Evolutionary conservation across 345 rosid genomes (phyloP).

Genomic region (Microthlaspi erraticum): DNA sequence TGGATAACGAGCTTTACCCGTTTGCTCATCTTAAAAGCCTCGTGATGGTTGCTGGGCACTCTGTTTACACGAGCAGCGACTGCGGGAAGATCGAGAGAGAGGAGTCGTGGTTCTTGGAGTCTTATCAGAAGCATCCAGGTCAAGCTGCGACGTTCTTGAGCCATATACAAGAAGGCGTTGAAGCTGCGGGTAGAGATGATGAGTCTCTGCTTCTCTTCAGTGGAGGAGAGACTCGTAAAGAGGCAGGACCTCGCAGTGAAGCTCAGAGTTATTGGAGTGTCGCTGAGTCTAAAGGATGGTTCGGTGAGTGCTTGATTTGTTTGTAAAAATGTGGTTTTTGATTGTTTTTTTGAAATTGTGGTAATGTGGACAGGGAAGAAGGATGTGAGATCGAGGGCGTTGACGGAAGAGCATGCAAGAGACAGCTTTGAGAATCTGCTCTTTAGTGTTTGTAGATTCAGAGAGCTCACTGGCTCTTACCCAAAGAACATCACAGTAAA

Average conservation of each 20-base stretch:
- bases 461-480: slow-evolving; percentile 91
- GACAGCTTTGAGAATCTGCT: slow-evolving; percentile 98
- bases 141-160: slow-evolving; percentile 85
- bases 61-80: slow-evolving; percentile 77
- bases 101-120: slow-evolving; percentile 93
- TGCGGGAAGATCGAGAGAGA: slow-evolving; percentile 83
- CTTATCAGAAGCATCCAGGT: slow-evolving; percentile 92
- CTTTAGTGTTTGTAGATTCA: slow-evolving; percentile 86
- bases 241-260: slow-evolving; percentile 97
- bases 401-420: slow-evolving; percentile 98
- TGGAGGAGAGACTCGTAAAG: slow-evolving; percentile 96
- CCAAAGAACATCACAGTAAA: slow-evolving; percentile 92
- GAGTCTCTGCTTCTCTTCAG: slow-evolving; percentile 88
- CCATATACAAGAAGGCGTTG: slow-evolving; percentile 86
- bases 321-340: slow-evolving; percentile 3
- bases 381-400: slow-evolving; percentile 77
- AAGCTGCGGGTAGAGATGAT: slow-evolving; percentile 62
- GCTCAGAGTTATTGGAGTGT: slow-evolving; percentile 99
- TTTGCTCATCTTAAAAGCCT: slow-evolving; percentile 73
- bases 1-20: slow-evolving; percentile 57
- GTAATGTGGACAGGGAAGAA: slow-evolving; percentile 61
- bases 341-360: background rate
- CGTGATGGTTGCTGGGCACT: slow-evolving; percentile 99
- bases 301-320: slow-evolving; percentile 66
- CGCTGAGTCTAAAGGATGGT: slow-evolving; percentile 95